These are phyloP conservation scores for Sporisorium graminicola DNA, from an alignment of 1,284 basidiomycete genomes.

Conservation along the genomic window DNA sequence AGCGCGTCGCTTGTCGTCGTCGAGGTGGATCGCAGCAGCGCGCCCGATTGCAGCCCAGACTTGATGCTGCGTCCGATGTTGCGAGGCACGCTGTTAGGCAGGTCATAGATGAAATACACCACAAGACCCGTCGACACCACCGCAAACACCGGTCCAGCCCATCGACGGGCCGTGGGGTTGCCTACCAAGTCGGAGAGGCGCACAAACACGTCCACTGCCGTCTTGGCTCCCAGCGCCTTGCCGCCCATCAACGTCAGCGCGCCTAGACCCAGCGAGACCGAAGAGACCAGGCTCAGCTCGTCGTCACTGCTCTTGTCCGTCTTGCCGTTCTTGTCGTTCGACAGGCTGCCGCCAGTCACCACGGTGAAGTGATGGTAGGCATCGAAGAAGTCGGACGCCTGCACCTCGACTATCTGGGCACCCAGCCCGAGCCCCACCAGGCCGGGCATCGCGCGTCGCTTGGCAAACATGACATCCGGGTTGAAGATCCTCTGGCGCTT, in stretches of 20 bases:
- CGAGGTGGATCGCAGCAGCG: conserved; percentile 16
- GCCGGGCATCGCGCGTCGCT: conserved; percentile 72
- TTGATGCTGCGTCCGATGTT: conserved; percentile 73
- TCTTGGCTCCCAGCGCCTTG: conserved; percentile 77
- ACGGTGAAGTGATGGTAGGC: conserved; percentile 75
- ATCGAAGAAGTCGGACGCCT: conserved; percentile 85
- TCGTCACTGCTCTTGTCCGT: conserved; percentile 73
- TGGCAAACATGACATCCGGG: conserved; percentile 92
- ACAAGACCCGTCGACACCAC: conserved; percentile 80
- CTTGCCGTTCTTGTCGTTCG: conserved; percentile 42
- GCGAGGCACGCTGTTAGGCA: conserved; percentile 90
- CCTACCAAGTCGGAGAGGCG: conserved; percentile 77
- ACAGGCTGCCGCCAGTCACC: conserved; percentile 63
- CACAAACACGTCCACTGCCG: conserved; percentile 62
- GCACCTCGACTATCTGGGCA: conserved; percentile 67
- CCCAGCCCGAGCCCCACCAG: conserved; percentile 62
- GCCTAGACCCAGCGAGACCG: conserved; percentile 72
- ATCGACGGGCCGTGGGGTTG: conserved; percentile 84
- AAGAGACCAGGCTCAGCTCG: conserved; percentile 48
- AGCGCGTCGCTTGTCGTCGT: conserved; percentile 10
- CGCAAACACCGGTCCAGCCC: conserved; percentile 87
- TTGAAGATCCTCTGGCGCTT: conserved; percentile 80
- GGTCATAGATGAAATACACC: conserved; percentile 86
- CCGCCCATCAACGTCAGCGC: conserved; percentile 88
- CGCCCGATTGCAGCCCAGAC: conserved; percentile 44